Evolutionary conservation across 192 early-diverging fungal genomes (phyloP), one percentile per base, ranked within the genome.

Genomic region (Spinellus fusiger): DNA sequence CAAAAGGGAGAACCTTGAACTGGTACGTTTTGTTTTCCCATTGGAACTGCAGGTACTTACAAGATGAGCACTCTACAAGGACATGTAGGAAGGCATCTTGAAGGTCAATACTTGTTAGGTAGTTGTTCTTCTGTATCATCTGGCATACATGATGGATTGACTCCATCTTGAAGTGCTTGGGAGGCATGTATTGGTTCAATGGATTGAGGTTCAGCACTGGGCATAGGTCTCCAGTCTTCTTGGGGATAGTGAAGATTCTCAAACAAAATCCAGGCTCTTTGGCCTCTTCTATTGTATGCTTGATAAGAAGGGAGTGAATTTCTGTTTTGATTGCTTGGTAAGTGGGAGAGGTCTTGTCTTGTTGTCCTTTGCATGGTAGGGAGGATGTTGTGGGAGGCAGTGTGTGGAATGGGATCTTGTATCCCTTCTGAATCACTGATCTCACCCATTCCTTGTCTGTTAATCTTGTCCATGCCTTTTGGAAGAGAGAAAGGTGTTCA

Each of bases 41-140:
- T 0, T 56, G 35, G 29, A 69, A 71, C 26, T 61, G 66, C 40
- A 69, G 62, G 13, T 60, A 71, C 1, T n/a, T n/a, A 3, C 62
- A 49, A 5, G 57, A 64, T 15, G 61, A 32, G 9, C 61, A n/a
- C n/a, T n/a, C n/a, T n/a, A n/a, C n/a, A n/a, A n/a, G n/a, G n/a
- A n/a, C n/a, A n/a, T n/a, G n/a, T 27, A 35, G 53, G 18, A 76
- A 69, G 2, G 69, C 66, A 25, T 77, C 75, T 8, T 18, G 10
- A 0, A 74, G 62, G 59, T 74, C 73, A 27, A 74, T 74, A 23
- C 31, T 56, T 0, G 66, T 73, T 37, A 74, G 29, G 44, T 35
- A 69, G 33, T 74, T 48, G 0, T 44, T 37, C 10, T 22, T 4
- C 0, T 47, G 23, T 7, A 75, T 53, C 40, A 70, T 38, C 23